These are phyloP conservation scores for Xerocomellus intermedius DNA, from an alignment of 768 basidiomycete genomes.

Conservation along the genomic window DNA sequence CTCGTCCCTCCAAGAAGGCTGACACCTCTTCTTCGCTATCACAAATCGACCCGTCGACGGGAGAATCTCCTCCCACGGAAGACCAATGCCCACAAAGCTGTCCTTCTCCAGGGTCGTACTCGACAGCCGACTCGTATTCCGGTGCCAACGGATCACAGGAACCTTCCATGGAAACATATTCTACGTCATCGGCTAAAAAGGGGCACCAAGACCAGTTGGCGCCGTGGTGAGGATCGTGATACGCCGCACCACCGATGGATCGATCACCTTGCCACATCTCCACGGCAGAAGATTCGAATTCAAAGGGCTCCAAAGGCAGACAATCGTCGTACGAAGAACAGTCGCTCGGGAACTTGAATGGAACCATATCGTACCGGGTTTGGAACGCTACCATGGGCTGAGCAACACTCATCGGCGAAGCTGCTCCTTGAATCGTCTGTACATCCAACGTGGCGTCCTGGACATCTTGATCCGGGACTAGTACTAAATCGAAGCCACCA, in stretches of 20 bases:
- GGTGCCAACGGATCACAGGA: background rate
- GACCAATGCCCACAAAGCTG: too few relatives aligned
- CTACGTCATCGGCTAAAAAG: conserved; percentile 5
- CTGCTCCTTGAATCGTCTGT: background rate
- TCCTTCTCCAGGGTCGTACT: background rate
- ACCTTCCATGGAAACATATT: background rate
- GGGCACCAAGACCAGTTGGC: background rate
- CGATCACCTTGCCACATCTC: background rate
- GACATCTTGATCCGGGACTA: background rate
- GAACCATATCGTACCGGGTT: conserved; percentile 9
- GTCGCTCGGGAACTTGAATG: conserved; percentile 16
- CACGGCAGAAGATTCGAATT: background rate
- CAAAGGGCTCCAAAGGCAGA: background rate
- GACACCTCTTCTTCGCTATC: conserved; percentile 5
- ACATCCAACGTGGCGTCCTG: background rate
- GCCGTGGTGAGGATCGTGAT: background rate
- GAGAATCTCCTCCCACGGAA: background rate
- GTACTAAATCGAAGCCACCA: background rate
- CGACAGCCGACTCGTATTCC: conserved; percentile 1
- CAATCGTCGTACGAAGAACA: conserved; percentile 2
- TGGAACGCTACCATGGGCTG: conserved; percentile 5
- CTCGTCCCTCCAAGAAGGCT: conserved; percentile 52
- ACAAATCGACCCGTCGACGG: background rate
- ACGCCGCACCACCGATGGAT: background rate
- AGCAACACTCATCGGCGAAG: conserved; percentile 2